Evolutionary conservation across 2,329 filamentous ascomycete genomes (phyloP).

Genomic region (Colletotrichum tanaceti): DNA sequence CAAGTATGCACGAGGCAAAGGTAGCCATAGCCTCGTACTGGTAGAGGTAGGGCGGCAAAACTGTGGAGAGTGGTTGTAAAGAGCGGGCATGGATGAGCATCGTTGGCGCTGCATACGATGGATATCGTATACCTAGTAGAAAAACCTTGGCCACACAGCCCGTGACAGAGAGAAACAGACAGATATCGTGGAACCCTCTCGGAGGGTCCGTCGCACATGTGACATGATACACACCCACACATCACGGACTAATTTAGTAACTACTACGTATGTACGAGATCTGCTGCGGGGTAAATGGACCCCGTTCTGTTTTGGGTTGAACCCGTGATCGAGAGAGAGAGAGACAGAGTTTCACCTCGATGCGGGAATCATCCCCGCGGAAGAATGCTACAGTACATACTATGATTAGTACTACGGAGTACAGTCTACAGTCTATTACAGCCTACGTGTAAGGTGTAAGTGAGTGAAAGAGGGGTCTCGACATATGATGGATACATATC

Average conservation of each 20-base stretch:
- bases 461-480: too few relatives aligned
- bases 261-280: not conserved
- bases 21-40: too few relatives aligned
- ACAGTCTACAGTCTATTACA: too few relatives aligned
- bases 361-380: conserved; percentile 20
- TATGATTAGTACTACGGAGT: too few relatives aligned
- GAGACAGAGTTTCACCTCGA: conserved; percentile 6
- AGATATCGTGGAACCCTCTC: conserved; percentile 27
- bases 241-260: too few relatives aligned
- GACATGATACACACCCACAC: too few relatives aligned
- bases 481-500: too few relatives aligned
- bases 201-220: conserved; percentile 18
- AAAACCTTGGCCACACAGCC: too few relatives aligned
- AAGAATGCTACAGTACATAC: too few relatives aligned
- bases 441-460: too few relatives aligned
- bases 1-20: too few relatives aligned
- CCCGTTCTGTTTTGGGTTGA: not conserved
- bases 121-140: too few relatives aligned
- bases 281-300: conserved; percentile 1
- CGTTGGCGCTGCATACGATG: not conserved
- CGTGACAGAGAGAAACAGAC: not conserved
- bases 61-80: not conserved
- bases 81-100: not conserved
- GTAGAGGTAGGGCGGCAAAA: not conserved
- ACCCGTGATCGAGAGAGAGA: not conserved